phyloP scores from a whole-genome alignment of 257 asterid species.

The Anisodus acutangulus region DNA sequence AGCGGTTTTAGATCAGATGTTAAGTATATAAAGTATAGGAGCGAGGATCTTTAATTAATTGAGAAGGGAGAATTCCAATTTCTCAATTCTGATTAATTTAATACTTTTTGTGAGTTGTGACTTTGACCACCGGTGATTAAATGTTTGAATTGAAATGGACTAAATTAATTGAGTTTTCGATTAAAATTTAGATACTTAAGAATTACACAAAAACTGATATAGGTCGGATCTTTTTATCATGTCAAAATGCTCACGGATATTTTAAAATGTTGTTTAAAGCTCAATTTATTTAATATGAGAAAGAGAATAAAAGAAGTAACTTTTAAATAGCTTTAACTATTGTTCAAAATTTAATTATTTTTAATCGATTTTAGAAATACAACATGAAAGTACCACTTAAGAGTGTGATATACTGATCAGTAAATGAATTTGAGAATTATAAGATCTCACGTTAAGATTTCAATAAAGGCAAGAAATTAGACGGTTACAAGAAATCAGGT shows the following conservation, averaged over 20 bases:
- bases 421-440: too few relatives aligned
- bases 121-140: background rate
- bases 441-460: too few relatives aligned
- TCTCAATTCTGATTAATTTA: background rate
- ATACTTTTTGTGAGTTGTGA: background rate
- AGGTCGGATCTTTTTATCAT: background rate
- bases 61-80: background rate
- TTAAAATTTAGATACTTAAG: background rate
- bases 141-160: background rate
- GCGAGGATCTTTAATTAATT: background rate
- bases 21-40: background rate
- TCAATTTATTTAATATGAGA: background rate
- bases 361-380: too few relatives aligned
- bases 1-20: slow-evolving; percentile 18
- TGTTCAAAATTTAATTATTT: too few relatives aligned
- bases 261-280: background rate
- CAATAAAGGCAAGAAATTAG: too few relatives aligned
- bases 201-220: background rate
- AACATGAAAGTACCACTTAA: background rate
- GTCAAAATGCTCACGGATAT: background rate
- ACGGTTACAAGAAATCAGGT: too few relatives aligned
- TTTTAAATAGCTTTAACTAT: too few relatives aligned
- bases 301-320: background rate
- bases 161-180: background rate
- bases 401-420: too few relatives aligned